Percentiles rank a stretch among this genome's conserved stretches.
phyloP scores from a whole-genome alignment of 2,329 filamentous ascomycete species.

The Colletotrichum musicola region DNA sequence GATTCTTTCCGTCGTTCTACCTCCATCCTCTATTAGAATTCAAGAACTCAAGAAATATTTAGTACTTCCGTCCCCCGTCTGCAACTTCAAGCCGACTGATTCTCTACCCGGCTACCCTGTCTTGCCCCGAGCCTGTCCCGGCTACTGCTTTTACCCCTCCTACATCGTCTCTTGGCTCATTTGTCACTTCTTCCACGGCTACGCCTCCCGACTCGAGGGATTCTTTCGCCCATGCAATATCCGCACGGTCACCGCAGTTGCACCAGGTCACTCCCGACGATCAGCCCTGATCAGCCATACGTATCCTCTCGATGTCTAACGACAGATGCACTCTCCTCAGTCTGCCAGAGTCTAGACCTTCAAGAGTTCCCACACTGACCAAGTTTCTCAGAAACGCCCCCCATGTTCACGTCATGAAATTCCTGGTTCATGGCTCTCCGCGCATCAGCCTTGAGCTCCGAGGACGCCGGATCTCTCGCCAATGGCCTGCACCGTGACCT shows the following conservation, averaged over 20 bases:
- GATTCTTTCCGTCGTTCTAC: not conserved
- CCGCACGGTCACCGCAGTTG: not conserved
- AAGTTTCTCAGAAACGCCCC: constrained; percentile 28
- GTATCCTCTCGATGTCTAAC: constrained; percentile 15
- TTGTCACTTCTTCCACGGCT: constrained; percentile 8
- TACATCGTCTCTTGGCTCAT: not conserved
- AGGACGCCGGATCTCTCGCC: not conserved
- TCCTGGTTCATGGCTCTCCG: not conserved
- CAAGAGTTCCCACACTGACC: constrained; percentile 31
- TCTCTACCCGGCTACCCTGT: not conserved
- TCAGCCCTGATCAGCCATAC: constrained; percentile 13
- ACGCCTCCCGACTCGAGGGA: not conserved
- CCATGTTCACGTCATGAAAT: constrained; percentile 26
- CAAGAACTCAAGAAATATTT: not conserved
- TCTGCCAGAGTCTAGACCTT: constrained; percentile 24
- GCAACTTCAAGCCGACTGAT: not conserved
- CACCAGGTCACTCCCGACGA: constrained; percentile 8
- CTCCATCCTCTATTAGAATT: not conserved
- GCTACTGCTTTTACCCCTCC: not conserved
- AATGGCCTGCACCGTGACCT: constrained; percentile 5
- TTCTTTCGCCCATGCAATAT: constrained; percentile 7
- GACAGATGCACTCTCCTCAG: constrained; percentile 7
- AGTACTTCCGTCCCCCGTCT: not conserved
- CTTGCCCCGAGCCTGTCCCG: not conserved
- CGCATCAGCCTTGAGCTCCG: constrained; percentile 3